Percentiles rank a stretch among this genome's conserved stretches.
These are phyloP conservation scores for Candida dendrica DNA, from an alignment of 805 yeast genomes.

Conservation along the genomic window DNA sequence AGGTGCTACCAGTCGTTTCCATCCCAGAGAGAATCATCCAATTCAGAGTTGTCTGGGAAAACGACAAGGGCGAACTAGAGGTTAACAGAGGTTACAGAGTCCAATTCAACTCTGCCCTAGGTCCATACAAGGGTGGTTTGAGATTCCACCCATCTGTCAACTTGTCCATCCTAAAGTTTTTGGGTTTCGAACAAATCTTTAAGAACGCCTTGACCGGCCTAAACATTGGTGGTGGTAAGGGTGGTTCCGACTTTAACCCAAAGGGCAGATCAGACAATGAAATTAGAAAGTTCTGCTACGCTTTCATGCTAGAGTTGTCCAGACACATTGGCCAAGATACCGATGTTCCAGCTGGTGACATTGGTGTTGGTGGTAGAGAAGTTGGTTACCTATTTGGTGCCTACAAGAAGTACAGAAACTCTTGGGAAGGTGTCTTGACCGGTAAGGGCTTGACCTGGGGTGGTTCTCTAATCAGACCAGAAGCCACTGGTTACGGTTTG, in stretches of 20 bases:
- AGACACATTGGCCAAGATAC: conserved; percentile 96
- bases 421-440: conserved; percentile 94
- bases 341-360: conserved; percentile 99
- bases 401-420: conserved; percentile 83
- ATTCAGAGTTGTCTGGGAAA: conserved; percentile 97
- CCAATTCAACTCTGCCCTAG: conserved; percentile 95
- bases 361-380: conserved; percentile 92
- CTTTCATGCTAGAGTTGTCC: conserved; percentile 92
- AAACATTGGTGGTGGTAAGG: conserved; percentile 99
- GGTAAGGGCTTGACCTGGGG: conserved; percentile 99
- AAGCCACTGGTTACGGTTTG: conserved; percentile 98
- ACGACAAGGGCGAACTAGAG: conserved; percentile 84
- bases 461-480: conserved; percentile 98
- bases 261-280: conserved; percentile 90
- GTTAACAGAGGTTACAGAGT: conserved; percentile 98
- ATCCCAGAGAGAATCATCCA: conserved; percentile 94
- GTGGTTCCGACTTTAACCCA: conserved; percentile 98
- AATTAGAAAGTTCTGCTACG: conserved; percentile 93
- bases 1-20: conserved; percentile 82
- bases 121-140: conserved; percentile 99
- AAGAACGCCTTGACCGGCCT: conserved; percentile 97
- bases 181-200: conserved; percentile 97
- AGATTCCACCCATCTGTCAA: conserved; percentile 97
- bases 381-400: conserved; percentile 95
- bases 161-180: conserved; percentile 88